phyloP scores from a whole-genome alignment of 2,329 filamentous ascomycete genomes.

The Aureobasidium sp. region DNA sequence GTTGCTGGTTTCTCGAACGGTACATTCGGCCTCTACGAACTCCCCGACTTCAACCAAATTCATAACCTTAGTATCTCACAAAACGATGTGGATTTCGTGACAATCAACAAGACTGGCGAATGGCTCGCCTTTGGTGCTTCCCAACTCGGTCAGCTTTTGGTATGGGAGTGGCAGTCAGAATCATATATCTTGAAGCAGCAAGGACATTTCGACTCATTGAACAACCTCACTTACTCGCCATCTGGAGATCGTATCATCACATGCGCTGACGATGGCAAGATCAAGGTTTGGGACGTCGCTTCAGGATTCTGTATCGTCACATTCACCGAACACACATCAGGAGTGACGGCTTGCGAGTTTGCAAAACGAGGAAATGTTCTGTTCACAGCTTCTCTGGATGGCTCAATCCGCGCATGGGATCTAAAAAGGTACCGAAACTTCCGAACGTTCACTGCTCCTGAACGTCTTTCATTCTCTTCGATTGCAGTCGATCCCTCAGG shows the following conservation, averaged over 20 bases:
- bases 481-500: slow-evolving; percentile 95
- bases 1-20: slow-evolving; percentile 95
- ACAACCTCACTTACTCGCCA: slow-evolving; percentile 84
- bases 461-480: slow-evolving; percentile 83
- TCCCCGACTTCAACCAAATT: slow-evolving; percentile 92
- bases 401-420: slow-evolving; percentile 93
- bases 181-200: slow-evolving; percentile 98
- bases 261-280: slow-evolving; percentile 90
- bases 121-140: slow-evolving; percentile 97
- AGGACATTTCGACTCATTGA: slow-evolving; percentile 94
- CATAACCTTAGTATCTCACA: slow-evolving; percentile 92
- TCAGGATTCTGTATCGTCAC: slow-evolving; percentile 98
- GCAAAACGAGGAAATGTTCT: slow-evolving; percentile 91
- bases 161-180: slow-evolving; percentile 99
- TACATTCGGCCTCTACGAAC: slow-evolving; percentile 86
- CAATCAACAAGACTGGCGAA: slow-evolving; percentile 88
- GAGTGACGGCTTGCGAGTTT: slow-evolving; percentile 90
- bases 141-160: slow-evolving; percentile 87
- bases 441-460: slow-evolving; percentile 90
- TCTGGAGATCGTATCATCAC: slow-evolving; percentile 92
- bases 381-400: slow-evolving; percentile 91
- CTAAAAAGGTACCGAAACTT: slow-evolving; percentile 94
- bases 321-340: slow-evolving; percentile 92
- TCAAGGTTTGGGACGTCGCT: slow-evolving; percentile 96
- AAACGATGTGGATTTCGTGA: slow-evolving; percentile 90